phyloP scores from a whole-genome alignment of 768 basidiomycete species.

The Lepiota brunneoincarnata region DNA sequence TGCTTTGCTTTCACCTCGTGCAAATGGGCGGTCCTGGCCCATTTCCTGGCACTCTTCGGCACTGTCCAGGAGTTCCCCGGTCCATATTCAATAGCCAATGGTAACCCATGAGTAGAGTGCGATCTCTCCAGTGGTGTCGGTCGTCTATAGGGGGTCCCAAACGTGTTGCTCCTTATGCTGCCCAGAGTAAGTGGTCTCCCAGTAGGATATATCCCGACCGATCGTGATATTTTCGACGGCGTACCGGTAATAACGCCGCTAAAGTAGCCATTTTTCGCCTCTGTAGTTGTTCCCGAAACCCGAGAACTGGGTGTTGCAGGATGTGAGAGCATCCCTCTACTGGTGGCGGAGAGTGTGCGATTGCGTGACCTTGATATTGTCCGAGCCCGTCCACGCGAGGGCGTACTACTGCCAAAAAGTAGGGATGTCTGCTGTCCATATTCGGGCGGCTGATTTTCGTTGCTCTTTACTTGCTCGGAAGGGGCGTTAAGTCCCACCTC shows the following conservation, averaged over 20 bases:
- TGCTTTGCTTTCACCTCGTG: slow-evolving; percentile 29
- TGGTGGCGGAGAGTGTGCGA: slow-evolving; percentile 1
- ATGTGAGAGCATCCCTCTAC: background rate
- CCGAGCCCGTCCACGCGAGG: background rate
- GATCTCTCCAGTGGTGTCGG: background rate
- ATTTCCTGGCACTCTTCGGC: slow-evolving; percentile 48
- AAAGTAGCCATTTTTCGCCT: background rate
- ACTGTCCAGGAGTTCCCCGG: slow-evolving; percentile 15
- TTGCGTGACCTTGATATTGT: slow-evolving; percentile 1
- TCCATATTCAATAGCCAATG: slow-evolving; percentile 10
- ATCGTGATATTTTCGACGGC: slow-evolving; percentile 2
- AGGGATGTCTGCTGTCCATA: background rate
- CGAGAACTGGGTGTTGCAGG: background rate
- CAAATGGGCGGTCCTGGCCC: slow-evolving; percentile 66
- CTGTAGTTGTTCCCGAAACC: background rate
- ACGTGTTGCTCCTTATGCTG: background rate
- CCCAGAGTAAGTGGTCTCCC: background rate
- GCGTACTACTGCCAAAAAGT: background rate
- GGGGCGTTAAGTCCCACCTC: background rate
- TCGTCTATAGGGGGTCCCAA: background rate
- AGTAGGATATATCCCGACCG: slow-evolving; percentile 2
- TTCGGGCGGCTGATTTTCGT: background rate
- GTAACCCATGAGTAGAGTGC: slow-evolving; percentile 8
- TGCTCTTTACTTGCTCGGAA: background rate
- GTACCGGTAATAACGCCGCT: background rate